Evolutionary conservation across 495 filamentous ascomycete genomes (phyloP).

Genomic region (Trichoderma erinaceum): DNA sequence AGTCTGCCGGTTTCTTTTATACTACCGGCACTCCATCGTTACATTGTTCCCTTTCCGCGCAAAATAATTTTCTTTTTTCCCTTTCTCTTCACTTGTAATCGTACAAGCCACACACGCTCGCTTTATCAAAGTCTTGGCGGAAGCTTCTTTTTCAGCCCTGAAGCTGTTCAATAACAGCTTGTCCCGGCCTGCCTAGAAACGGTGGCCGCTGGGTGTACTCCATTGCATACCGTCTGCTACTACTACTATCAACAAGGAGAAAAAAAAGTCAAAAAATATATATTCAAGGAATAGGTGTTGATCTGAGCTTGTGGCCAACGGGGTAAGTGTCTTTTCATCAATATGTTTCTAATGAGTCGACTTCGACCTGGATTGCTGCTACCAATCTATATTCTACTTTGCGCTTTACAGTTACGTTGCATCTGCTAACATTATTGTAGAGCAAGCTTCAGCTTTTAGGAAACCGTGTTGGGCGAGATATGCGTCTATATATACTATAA

Average conservation of each 20-base stretch:
- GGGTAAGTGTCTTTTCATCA: not conserved
- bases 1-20: slow-evolving; percentile 14
- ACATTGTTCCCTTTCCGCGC: slow-evolving; percentile 8
- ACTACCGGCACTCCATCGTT: slow-evolving; percentile 14
- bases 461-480: not conserved
- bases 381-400: not conserved
- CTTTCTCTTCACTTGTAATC: not conserved
- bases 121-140: not conserved
- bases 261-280: not conserved
- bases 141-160: not conserved
- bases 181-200: not conserved
- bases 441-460: not conserved
- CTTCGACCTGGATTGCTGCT: not conserved
- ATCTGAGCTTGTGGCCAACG: not conserved
- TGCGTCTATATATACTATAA: not conserved
- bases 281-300: not conserved
- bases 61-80: not conserved
- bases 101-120: not conserved
- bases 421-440: not conserved
- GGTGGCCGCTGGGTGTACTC: not conserved
- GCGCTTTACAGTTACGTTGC: not conserved
- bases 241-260: not conserved
- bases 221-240: not conserved
- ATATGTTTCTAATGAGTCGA: not conserved
- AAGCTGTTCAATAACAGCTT: not conserved